These are phyloP conservation scores for Hysterium pulicare DNA, from an alignment of 2,329 filamentous ascomycete genomes.

Conservation along the genomic window DNA sequence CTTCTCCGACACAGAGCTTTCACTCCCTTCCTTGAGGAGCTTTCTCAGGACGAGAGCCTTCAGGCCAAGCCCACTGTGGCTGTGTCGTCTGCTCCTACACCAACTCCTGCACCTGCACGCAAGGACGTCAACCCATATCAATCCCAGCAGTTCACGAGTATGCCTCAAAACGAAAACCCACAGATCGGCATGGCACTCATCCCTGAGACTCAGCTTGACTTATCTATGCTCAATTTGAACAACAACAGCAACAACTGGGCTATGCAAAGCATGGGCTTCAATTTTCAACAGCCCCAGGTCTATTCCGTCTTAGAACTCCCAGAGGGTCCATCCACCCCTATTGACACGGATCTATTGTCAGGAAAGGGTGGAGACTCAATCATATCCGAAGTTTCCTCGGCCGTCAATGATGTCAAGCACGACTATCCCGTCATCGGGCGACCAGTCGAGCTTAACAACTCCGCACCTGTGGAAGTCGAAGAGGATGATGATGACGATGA, in stretches of 20 bases:
- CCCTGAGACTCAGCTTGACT: slow-evolving; percentile 73
- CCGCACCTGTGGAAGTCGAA: slow-evolving; percentile 16
- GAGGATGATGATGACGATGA: slow-evolving; percentile 57
- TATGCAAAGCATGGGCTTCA: slow-evolving; percentile 52
- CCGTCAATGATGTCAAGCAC: slow-evolving; percentile 47
- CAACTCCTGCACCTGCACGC: slow-evolving; percentile 40
- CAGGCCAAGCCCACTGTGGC: slow-evolving; percentile 28
- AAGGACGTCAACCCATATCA: slow-evolving; percentile 66
- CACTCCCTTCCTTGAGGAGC: slow-evolving; percentile 45
- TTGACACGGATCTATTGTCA: slow-evolving; percentile 58
- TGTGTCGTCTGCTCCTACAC: slow-evolving; percentile 27
- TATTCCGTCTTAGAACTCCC: slow-evolving; percentile 72
- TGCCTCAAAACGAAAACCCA: slow-evolving; percentile 52
- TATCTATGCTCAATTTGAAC: slow-evolving; percentile 66
- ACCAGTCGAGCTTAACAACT: slow-evolving; percentile 24
- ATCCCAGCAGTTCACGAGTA: slow-evolving; percentile 44
- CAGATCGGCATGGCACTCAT: slow-evolving; percentile 76
- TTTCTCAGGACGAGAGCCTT: slow-evolving; percentile 38
- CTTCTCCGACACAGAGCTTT: slow-evolving; percentile 55
- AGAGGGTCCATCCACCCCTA: slow-evolving; percentile 60
- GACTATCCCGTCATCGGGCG: slow-evolving; percentile 49
- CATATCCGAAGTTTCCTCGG: slow-evolving; percentile 30
- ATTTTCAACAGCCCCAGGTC: slow-evolving; percentile 60
- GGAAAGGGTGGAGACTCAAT: slow-evolving; percentile 57
- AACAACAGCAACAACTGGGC: slow-evolving; percentile 43